phyloP scores from a whole-genome alignment of 176 grass and related monocot species.

The Sorghum bicolor region DNA sequence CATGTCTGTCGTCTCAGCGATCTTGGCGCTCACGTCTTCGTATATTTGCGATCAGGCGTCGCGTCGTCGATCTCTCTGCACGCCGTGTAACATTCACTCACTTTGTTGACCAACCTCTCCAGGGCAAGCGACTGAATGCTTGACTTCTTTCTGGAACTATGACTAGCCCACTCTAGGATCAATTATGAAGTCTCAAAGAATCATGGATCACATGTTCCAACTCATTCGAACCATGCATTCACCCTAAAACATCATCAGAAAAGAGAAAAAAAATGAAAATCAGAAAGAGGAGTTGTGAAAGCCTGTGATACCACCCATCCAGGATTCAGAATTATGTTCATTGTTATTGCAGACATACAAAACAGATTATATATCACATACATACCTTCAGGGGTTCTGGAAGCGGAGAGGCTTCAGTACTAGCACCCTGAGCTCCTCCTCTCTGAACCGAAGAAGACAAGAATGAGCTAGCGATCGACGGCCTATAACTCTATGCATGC shows the following conservation, averaged over 20 bases:
- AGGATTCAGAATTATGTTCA: neutral
- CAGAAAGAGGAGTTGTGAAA: neutral
- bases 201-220: neutral
- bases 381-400: neutral
- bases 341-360: neutral
- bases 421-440: neutral
- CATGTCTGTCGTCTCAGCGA: slow-evolving; percentile 26
- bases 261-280: neutral
- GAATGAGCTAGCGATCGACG: neutral
- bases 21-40: neutral
- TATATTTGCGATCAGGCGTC: neutral
- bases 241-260: neutral
- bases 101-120: neutral
- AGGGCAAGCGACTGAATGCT: neutral
- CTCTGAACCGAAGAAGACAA: slow-evolving; percentile 5
- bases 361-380: neutral
- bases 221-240: neutral
- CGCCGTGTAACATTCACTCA: neutral
- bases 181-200: neutral
- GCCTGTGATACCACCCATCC: neutral
- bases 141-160: neutral
- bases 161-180: neutral
- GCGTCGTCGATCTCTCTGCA: slow-evolving; percentile 4
- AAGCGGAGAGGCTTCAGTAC: neutral
- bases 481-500: neutral